phyloP scores from a whole-genome alignment of 1,139 yeast species.

The Scheffersomyces cryptocercus region DNA sequence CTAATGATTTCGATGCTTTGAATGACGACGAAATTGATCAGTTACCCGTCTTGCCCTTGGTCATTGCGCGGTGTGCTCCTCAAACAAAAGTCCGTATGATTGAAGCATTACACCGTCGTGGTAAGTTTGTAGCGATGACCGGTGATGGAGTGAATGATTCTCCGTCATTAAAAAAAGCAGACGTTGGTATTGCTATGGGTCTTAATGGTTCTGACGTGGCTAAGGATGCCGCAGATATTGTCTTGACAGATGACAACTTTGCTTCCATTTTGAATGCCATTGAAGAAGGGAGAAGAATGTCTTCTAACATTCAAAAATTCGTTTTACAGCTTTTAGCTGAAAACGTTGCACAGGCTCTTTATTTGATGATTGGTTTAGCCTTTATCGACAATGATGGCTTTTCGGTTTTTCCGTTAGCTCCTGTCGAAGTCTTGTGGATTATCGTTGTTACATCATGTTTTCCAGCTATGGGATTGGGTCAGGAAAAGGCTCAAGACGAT shows the following conservation, averaged over 20 bases:
- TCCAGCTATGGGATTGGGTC: conserved; percentile 45
- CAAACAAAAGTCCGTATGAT: conserved; percentile 52
- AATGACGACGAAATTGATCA: conserved; percentile 30
- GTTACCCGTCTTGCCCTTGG: conserved; percentile 37
- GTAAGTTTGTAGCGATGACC: conserved; percentile 42
- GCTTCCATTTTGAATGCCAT: conserved; percentile 54
- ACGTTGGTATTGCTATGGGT: conserved; percentile 47
- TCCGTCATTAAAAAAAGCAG: conserved; percentile 38
- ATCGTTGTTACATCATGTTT: conserved; percentile 39
- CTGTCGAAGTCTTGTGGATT: conserved; percentile 40
- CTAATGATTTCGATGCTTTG: conserved; percentile 44
- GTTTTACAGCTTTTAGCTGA: conserved; percentile 50
- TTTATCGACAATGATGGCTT: conserved; percentile 31
- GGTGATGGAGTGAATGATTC: conserved; percentile 45
- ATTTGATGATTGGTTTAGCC: conserved; percentile 38
- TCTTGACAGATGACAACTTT: conserved; percentile 51
- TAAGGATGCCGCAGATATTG: conserved; percentile 59
- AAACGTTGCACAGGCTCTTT: conserved; percentile 48
- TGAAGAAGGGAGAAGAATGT: conserved; percentile 52
- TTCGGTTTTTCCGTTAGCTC: conserved; percentile 38
- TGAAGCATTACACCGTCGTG: conserved; percentile 48
- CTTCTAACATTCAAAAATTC: conserved; percentile 48
- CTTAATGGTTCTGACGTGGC: conserved; percentile 58
- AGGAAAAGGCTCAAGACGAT: conserved; percentile 33
- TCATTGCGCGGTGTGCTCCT: conserved; percentile 57